Conservation (phyloP, 768 basidiomycete species). For the Hemileccinum rubropunctum region DNA sequence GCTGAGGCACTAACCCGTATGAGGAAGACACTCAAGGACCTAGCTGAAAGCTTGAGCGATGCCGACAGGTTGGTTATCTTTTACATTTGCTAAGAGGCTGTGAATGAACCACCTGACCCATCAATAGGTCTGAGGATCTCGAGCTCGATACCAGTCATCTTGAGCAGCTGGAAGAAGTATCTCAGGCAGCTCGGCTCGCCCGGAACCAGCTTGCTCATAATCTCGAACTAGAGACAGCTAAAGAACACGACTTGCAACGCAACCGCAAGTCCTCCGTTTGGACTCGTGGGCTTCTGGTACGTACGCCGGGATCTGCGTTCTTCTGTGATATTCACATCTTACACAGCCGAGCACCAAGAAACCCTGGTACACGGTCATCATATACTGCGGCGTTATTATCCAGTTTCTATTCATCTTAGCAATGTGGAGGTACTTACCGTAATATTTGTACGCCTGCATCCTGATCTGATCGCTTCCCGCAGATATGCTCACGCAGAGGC, state of each 20-base stretch:
- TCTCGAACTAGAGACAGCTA: constrained; percentile 38
- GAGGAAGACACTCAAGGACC: constrained; percentile 53
- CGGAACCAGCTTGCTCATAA: constrained; percentile 45
- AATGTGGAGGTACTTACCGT: constrained; percentile 62
- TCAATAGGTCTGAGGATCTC: constrained; percentile 38
- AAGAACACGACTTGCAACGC: constrained; percentile 34
- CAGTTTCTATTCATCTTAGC: constrained; percentile 47
- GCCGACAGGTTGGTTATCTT: constrained; percentile 48
- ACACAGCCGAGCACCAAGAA: constrained; percentile 20
- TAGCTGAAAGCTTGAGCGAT: constrained; percentile 55
- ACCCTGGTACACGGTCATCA: constrained; percentile 29
- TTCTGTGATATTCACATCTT: constrained; percentile 7
- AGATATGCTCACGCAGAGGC: constrained; percentile 48
- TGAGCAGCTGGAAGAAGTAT: constrained; percentile 50
- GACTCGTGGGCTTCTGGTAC: constrained; percentile 39
- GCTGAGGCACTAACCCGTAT: constrained; percentile 57
- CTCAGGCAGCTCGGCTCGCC: constrained; percentile 48
- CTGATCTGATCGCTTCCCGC: constrained; percentile 9
- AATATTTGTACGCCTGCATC: not conserved
- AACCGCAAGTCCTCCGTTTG: constrained; percentile 36
- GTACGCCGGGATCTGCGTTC: constrained; percentile 12
- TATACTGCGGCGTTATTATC: constrained; percentile 37
- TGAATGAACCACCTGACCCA: constrained; percentile 5
- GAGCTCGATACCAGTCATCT: constrained; percentile 44
- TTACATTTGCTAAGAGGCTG: constrained; percentile 1